These are phyloP conservation scores for Achlya hypogyna DNA, from an alignment of 352 stramenopile species.

Conservation along the genomic window DNA sequence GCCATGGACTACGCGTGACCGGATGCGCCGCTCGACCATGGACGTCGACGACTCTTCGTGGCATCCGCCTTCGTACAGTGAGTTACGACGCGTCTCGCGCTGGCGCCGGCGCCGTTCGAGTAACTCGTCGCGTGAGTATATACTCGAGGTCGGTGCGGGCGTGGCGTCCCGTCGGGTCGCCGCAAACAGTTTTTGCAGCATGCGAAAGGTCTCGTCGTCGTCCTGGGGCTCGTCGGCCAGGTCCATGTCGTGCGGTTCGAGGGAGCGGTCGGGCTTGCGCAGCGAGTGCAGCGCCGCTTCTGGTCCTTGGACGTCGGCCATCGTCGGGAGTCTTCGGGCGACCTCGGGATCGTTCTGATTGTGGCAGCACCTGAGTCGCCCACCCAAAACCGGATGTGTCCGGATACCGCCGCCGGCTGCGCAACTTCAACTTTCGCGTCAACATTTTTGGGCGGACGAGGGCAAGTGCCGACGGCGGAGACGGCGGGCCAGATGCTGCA, in stretches of 20 bases:
- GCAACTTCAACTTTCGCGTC: neutral
- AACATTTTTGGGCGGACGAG: neutral
- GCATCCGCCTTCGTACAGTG: neutral
- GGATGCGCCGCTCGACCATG: neutral
- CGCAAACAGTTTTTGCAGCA: constrained; percentile 1
- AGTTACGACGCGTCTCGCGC: neutral
- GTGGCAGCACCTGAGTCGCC: neutral
- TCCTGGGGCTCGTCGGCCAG: neutral
- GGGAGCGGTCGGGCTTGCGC: neutral
- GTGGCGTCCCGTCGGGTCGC: neutral
- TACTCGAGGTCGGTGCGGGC: neutral
- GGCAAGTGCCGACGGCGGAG: neutral
- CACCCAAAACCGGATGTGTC: neutral
- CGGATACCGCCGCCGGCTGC: neutral
- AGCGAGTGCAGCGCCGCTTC: no score
- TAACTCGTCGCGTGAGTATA: neutral
- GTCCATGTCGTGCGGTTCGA: neutral
- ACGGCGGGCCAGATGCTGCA: no score
- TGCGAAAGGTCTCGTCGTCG: neutral
- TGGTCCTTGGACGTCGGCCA: neutral
- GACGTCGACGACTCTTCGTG: neutral
- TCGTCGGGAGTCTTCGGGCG: neutral
- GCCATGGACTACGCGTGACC: neutral
- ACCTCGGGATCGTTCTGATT: neutral
- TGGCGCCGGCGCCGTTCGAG: neutral